Evolutionary conservation across 2,329 filamentous ascomycete genomes (phyloP).

Genomic region (Colletotrichum lini): DNA sequence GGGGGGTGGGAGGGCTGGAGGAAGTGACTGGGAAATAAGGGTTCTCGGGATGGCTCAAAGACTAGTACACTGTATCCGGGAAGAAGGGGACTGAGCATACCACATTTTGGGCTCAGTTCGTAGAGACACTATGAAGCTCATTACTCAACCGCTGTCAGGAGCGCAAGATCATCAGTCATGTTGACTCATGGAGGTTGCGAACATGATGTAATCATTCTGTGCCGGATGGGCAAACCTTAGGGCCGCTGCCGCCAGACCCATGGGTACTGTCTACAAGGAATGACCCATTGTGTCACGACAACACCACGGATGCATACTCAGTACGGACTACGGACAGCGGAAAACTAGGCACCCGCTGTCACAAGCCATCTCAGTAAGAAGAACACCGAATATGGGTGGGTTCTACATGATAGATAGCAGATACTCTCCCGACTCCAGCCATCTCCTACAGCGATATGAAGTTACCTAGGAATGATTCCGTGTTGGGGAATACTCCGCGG

Average conservation of each 20-base stretch:
- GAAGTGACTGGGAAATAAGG: background rate
- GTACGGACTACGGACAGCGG: background rate
- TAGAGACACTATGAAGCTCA: background rate
- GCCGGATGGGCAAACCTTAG: background rate
- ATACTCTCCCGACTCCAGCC: background rate
- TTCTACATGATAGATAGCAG: background rate
- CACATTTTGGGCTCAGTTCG: background rate
- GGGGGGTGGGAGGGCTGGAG: background rate
- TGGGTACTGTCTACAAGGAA: slow-evolving; percentile 9
- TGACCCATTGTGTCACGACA: background rate
- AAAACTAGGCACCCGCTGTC: slow-evolving; percentile 5
- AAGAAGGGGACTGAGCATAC: background rate
- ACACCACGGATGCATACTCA: background rate
- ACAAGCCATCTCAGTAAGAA: background rate
- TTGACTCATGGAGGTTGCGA: background rate
- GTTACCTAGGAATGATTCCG: background rate
- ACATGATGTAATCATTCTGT: slow-evolving; percentile 7
- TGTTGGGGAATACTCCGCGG: background rate
- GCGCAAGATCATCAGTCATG: background rate
- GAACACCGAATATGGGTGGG: background rate
- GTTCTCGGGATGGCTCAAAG: background rate
- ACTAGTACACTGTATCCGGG: background rate
- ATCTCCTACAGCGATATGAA: background rate
- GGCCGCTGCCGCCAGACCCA: background rate
- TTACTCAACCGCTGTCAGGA: background rate